A percentile compares a stretch with the other conserved stretches of the same genome.
These are phyloP conservation scores for Penicillium nordicum DNA, from an alignment of 2,329 filamentous ascomycete genomes.

Conservation along the genomic window DNA sequence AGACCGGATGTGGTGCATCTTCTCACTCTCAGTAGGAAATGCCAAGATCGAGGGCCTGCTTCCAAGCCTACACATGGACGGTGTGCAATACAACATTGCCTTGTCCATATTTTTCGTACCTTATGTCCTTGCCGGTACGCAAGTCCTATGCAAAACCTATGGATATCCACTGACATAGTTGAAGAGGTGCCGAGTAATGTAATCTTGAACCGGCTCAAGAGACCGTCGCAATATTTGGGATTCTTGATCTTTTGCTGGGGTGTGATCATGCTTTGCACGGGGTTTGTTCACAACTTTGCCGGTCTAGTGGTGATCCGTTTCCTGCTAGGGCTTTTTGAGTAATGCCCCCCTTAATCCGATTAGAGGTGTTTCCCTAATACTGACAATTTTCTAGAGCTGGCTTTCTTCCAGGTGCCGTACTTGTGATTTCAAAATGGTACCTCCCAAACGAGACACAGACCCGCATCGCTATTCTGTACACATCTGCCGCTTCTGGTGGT, in stretches of 20 bases:
- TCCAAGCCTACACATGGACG: conserved; percentile 58
- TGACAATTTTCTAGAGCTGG: conserved; percentile 20
- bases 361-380: neutral
- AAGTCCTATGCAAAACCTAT: conserved; percentile 69
- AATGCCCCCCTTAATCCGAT: neutral
- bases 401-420: conserved; percentile 67
- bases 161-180: conserved; percentile 62
- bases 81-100: conserved; percentile 65
- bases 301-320: conserved; percentile 14
- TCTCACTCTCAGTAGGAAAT: conserved; percentile 39
- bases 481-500: conserved; percentile 70
- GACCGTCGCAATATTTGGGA: conserved; percentile 45
- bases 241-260: conserved; percentile 31
- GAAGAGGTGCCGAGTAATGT: conserved; percentile 27
- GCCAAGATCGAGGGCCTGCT: conserved; percentile 56
- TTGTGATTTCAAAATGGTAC: conserved; percentile 78
- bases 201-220: conserved; percentile 29
- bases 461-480: conserved; percentile 73
- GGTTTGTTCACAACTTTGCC: conserved; percentile 17
- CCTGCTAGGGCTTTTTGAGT: conserved; percentile 28
- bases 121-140: conserved; percentile 66
- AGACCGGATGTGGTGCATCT: neutral
- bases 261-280: conserved; percentile 16
- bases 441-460: conserved; percentile 70
- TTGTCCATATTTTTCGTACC: conserved; percentile 79